phyloP scores from a whole-genome alignment of 768 basidiomycete genomes.

The Flagelloscypha sp. region DNA sequence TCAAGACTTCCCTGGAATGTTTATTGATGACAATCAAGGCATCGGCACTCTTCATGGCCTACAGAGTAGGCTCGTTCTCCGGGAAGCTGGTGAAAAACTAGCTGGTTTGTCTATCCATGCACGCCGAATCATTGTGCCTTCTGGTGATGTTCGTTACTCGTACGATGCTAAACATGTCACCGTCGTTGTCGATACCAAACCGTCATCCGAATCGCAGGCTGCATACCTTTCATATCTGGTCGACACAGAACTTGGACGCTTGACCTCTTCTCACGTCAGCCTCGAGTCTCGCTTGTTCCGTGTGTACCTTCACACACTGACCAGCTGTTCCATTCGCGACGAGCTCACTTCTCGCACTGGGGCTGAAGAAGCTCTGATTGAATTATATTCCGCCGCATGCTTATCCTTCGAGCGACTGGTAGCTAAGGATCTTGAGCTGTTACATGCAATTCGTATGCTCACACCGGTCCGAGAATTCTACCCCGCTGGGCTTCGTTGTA shows the following conservation, averaged over 20 bases:
- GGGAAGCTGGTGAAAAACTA: conserved; percentile 12
- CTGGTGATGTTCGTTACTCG: conserved; percentile 20
- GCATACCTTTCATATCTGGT: conserved; percentile 21
- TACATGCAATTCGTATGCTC: conserved; percentile 25
- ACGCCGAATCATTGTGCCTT: conserved; percentile 31
- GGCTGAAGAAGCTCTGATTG: conserved; percentile 32
- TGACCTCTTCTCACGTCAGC: no score
- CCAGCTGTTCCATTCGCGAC: conserved; percentile 32
- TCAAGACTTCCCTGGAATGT: conserved; percentile 34
- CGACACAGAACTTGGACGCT: conserved; percentile 23
- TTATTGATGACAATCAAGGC: conserved; percentile 33
- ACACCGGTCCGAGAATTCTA: conserved; percentile 29
- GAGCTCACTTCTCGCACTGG: conserved; percentile 36
- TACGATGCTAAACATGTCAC: conserved; percentile 16
- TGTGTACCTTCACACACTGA: conserved; percentile 38
- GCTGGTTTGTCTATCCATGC: conserved; percentile 14
- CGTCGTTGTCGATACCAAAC: conserved; percentile 15
- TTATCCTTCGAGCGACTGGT: conserved; percentile 31
- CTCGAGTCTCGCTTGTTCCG: conserved; percentile 25
- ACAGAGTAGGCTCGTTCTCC: conserved; percentile 30
- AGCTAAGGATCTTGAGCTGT: conserved; percentile 19
- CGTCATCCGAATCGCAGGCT: conserved; percentile 1
- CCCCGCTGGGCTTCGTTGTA: conserved; percentile 25
- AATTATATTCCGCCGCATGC: conserved; percentile 27
- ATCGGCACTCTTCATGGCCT: conserved; percentile 39